Evolutionary conservation across 495 filamentous ascomycete species (phyloP), one percentile per base, ranked within the genome.

Genomic region (Podospora conica): DNA sequence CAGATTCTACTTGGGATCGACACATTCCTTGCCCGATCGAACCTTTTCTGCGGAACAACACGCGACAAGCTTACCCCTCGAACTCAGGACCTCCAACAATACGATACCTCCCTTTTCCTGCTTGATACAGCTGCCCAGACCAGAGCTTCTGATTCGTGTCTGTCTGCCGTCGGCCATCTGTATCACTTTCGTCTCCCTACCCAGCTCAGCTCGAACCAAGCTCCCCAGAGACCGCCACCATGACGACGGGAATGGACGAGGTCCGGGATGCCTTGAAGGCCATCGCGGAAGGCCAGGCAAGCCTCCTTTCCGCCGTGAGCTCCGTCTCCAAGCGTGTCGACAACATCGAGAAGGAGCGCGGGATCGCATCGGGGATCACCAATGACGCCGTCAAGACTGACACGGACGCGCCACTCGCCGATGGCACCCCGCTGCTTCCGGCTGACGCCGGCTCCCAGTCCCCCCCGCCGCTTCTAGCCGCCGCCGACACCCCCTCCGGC

Each of bases 271-370:
- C 76, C 24, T 68, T 90, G 57, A 82, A 79, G 66, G 73, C 74
- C 25, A 80, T 91, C 18, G 79, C 85, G 58, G 73, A 82, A 67
- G 83, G 82, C 67, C 87, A 91, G 69, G 71, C 76, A 28, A 80
- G 84, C 59, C 80, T 92, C 59, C 78, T 87, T 48, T 79, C 85
- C 27, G 82, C 82, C 25, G 81, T 93, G 60, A 86, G 91, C 71
- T 80, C 81, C 12, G 85, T 92, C 65, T 86, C 88, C 59, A 84
- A 85, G 33, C 86, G 88, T 60, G 70, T 76, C 29, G 60, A 57
- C 29, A 61, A 71, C 31, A 58, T 76, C 48, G 75, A 75, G 61
- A 72, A 70, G 40, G 27, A 27, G 15, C 57, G 10, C 23, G 61
- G 56, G 22, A 55, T 54, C 58, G 55, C 28, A 56, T n/a, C 23